Evolutionary conservation across 495 filamentous ascomycete species (phyloP).

Genomic region (Penicillium cinerascens): DNA sequence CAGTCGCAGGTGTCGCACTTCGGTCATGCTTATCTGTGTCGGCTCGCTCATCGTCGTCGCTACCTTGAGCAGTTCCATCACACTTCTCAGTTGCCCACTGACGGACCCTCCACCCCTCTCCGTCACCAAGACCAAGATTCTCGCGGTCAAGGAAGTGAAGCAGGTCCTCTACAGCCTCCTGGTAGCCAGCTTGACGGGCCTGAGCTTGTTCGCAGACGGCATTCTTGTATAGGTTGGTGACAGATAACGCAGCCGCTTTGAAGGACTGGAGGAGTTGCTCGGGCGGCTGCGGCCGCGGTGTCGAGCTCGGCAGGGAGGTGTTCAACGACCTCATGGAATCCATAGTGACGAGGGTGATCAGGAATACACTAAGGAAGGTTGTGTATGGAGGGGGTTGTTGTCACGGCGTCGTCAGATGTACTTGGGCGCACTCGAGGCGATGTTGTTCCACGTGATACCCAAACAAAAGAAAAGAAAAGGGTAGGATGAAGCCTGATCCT

Average conservation of each 20-base stretch:
- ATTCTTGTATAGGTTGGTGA: constrained; percentile 93
- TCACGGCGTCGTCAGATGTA: constrained; percentile 6
- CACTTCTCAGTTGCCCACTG: constrained; percentile 81
- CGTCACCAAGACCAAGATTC: constrained; percentile 69
- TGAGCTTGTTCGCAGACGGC: constrained; percentile 73
- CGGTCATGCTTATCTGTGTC: constrained; percentile 51
- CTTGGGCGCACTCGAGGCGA: background rate
- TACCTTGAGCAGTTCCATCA: constrained; percentile 58
- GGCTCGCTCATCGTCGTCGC: constrained; percentile 66
- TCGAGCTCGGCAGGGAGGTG: constrained; percentile 58
- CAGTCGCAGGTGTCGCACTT: constrained; percentile 58
- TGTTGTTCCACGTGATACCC: background rate
- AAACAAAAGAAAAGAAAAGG: background rate
- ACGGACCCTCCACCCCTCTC: constrained; percentile 76
- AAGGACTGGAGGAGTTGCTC: constrained; percentile 86
- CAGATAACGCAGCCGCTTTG: constrained; percentile 86
- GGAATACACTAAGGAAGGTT: background rate
- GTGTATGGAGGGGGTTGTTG: constrained; percentile 1
- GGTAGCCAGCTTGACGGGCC: constrained; percentile 75
- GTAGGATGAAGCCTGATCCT: background rate
- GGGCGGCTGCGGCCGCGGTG: constrained; percentile 56
- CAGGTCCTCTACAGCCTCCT: constrained; percentile 90
- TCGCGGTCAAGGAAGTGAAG: constrained; percentile 78
- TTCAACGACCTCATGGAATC: constrained; percentile 75
- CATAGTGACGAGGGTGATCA: constrained; percentile 40